Percentiles rank a stretch among this genome's conserved stretches.
Conservation (phyloP, 306 rosid genomes). For the Acmispon strigosus region DNA sequence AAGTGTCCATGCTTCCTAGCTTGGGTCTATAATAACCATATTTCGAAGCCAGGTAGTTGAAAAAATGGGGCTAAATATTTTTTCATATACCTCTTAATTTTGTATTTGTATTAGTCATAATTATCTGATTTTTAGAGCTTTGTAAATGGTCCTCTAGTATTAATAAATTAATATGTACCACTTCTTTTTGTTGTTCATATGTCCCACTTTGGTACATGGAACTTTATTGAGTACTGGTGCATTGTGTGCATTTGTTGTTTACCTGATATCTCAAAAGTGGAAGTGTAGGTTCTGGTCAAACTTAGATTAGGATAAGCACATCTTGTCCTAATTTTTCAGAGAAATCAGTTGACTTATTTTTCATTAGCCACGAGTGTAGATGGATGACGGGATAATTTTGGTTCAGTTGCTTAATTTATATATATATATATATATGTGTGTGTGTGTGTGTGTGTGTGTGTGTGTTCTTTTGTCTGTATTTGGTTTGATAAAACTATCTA, state of each 20-base stretch:
- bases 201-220: not conserved
- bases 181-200: not conserved
- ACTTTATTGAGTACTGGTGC: not conserved
- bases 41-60: not conserved
- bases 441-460: not conserved
- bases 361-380: not conserved
- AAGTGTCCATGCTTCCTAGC: not conserved
- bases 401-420: not conserved
- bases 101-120: not conserved
- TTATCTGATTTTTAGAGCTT: not conserved
- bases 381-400: slow-evolving; percentile 1
- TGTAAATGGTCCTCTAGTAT: not conserved
- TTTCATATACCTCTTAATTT: not conserved
- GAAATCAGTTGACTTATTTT: not conserved
- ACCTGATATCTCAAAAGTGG: not conserved
- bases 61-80: not conserved
- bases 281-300: not conserved
- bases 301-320: not conserved
- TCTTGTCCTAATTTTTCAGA: not conserved
- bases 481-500: not conserved
- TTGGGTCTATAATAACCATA: not conserved
- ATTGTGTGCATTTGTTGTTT: not conserved
- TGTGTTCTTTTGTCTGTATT: not conserved
- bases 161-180: not conserved
- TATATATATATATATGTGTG: too few relatives aligned